Evolutionary conservation across 441 rosid species (phyloP), one percentile per base, ranked within the genome.

Genomic region (Mallotus japonicus): DNA sequence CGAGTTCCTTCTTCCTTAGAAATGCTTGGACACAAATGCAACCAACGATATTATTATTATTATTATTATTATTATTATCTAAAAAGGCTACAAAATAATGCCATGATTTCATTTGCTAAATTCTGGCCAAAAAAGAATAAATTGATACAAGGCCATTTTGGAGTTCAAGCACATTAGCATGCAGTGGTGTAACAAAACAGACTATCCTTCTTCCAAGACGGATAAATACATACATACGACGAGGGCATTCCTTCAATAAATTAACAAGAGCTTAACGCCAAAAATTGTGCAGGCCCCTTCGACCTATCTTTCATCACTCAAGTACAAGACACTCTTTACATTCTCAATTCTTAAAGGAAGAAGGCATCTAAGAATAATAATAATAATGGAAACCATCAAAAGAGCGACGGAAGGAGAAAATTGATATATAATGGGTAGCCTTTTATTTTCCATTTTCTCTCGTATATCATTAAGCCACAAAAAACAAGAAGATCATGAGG

Each of bases 401-500:
- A 13, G 9, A 37, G 11, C 3, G 50, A 19, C 14, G 14, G 61
- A 44, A 8, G 46, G 28, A 17, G 28, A 50, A 64, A 70, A 42
- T 42, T 32, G 47, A 75, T 70, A 59, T 79, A 37, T 4, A 37
- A 37, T 0, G 6, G 40, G 5, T 37, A 65, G 16, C 55, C 65
- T 69, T 79, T 70, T 67, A 62, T 72, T 72, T 62, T 46, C 62
- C 40, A 61, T 67, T 53, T 66, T 71, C 67, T 76, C 66, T 73
- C 37, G 51, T 69, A 76, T 72, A 62, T 67, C 59, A 63, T 87
- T 82, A 92, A 17, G 96, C 99, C 84, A 95, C 98, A 81, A 92
- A 92, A 81, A 92, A 89, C 83, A 92, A 83, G 87, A 92, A 92
- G 77, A 95, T 78, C 97, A 91, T 87, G 81, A 95, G 93, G 83